These are phyloP conservation scores for Globisporangium okanoganense DNA, from an alignment of 352 stramenopile species.

Conservation along the genomic window DNA sequence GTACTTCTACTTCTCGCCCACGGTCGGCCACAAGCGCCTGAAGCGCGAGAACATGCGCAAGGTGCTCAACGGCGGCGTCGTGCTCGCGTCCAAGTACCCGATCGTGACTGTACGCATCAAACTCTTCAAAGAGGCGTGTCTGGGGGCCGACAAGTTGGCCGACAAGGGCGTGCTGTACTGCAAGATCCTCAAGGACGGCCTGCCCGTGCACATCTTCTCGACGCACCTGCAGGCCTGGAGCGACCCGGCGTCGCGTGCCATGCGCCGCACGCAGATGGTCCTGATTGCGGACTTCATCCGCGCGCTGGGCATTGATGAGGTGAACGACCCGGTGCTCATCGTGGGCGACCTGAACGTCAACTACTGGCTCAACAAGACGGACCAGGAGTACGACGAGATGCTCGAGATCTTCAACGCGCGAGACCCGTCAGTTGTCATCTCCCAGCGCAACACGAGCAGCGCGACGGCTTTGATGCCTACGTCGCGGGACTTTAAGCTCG, in stretches of 20 bases:
- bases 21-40: constrained; percentile 61
- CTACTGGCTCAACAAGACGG: constrained; percentile 70
- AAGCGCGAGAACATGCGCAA: constrained; percentile 68
- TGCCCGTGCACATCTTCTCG: constrained; percentile 70
- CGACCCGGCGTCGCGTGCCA: constrained; percentile 44
- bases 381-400: constrained; percentile 82
- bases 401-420: constrained; percentile 52
- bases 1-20: constrained; percentile 74
- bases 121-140: constrained; percentile 61
- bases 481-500: constrained; percentile 29
- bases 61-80: constrained; percentile 65
- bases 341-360: constrained; percentile 76
- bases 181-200: constrained; percentile 73
- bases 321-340: constrained; percentile 58
- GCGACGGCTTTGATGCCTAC: background rate
- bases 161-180: constrained; percentile 81
- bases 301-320: constrained; percentile 50
- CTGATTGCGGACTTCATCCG: constrained; percentile 55
- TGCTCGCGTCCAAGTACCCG: constrained; percentile 68
- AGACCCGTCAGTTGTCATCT: constrained; percentile 35
- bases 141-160: constrained; percentile 58
- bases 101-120: constrained; percentile 72
- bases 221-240: constrained; percentile 81
- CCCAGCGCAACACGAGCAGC: constrained; percentile 8
- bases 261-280: constrained; percentile 64